Conservation (phyloP, 2,329 filamentous ascomycete genomes). For the Escovopsis sp. region DNA sequence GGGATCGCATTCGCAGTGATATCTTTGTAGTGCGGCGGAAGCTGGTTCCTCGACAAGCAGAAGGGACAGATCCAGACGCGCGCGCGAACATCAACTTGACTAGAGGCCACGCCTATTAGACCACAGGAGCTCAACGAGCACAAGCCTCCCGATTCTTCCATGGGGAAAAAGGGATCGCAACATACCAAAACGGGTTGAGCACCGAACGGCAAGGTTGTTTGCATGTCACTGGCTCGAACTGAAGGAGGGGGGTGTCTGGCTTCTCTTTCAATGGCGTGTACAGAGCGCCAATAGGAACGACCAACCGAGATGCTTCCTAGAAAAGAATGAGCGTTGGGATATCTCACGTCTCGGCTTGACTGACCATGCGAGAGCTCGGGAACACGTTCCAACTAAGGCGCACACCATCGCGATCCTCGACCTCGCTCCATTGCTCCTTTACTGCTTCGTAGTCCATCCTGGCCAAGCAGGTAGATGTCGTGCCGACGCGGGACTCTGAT, state of each 20-base stretch:
- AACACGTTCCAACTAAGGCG: constrained; percentile 98
- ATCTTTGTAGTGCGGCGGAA: constrained; percentile 80
- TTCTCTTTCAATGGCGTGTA: constrained; percentile 96
- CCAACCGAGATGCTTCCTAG: constrained; percentile 82
- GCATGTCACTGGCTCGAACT: constrained; percentile 95
- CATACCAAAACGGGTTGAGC: constrained; percentile 90
- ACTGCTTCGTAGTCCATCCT: constrained; percentile 81
- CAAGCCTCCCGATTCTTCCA: background rate
- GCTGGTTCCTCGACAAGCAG: constrained; percentile 68
- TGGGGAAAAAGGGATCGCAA: constrained; percentile 1
- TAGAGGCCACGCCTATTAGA: constrained; percentile 16
- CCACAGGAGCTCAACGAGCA: background rate
- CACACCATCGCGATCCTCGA: constrained; percentile 92
- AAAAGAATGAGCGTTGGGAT: background rate
- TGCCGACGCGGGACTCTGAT: too few species aligned
- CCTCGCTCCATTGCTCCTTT: constrained; percentile 92
- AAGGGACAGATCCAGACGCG: constrained; percentile 83
- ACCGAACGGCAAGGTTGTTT: constrained; percentile 92
- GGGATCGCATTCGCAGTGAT: constrained; percentile 73
- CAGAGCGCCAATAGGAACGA: constrained; percentile 88
- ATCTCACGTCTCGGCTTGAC: constrained; percentile 13
- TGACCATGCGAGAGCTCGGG: constrained; percentile 89
- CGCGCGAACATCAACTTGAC: constrained; percentile 71
- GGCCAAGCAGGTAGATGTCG: background rate
- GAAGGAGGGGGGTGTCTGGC: constrained; percentile 71